A percentile compares a stretch with the other conserved stretches of the same genome.
Conservation (phyloP, 305 asterid species). For the Fraxinus floribunda region DNA sequence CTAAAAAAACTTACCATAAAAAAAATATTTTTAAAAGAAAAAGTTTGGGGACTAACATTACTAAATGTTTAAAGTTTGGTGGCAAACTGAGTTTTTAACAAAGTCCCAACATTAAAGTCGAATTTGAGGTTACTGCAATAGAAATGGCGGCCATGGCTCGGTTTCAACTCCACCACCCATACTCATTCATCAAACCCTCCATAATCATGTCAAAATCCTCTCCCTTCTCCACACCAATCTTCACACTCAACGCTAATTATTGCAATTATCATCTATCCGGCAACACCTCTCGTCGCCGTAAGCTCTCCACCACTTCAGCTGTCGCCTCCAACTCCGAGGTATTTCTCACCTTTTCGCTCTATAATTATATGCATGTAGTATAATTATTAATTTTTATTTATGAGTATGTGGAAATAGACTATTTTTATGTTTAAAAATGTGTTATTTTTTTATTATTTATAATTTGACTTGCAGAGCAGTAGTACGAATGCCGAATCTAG, state of each 20-base stretch:
- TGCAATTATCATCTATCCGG: constrained; percentile 24
- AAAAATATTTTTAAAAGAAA: not conserved
- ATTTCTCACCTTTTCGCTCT: constrained; percentile 7
- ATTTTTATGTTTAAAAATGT: not conserved
- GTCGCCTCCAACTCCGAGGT: constrained; percentile 50
- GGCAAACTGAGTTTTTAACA: not conserved
- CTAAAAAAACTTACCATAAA: not conserved
- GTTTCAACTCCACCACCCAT: constrained; percentile 53
- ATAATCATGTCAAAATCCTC: constrained; percentile 32
- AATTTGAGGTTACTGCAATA: constrained; percentile 19
- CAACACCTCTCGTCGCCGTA: constrained; percentile 35
- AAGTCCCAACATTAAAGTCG: not conserved
- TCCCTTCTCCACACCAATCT: constrained; percentile 27
- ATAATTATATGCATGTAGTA: not conserved
- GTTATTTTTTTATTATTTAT: not conserved
- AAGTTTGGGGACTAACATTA: not conserved
- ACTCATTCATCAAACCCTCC: constrained; percentile 41
- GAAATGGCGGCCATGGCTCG: constrained; percentile 61
- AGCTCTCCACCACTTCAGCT: constrained; percentile 42
- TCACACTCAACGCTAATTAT: constrained; percentile 23
- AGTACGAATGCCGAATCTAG: constrained; percentile 41
- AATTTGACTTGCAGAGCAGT: constrained; percentile 41
- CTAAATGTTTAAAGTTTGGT: not conserved
- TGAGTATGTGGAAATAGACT: not conserved
- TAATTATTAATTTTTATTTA: not conserved